Evolutionary conservation across 208 protist species (phyloP).

Genomic region (Crithidia mellificae): DNA sequence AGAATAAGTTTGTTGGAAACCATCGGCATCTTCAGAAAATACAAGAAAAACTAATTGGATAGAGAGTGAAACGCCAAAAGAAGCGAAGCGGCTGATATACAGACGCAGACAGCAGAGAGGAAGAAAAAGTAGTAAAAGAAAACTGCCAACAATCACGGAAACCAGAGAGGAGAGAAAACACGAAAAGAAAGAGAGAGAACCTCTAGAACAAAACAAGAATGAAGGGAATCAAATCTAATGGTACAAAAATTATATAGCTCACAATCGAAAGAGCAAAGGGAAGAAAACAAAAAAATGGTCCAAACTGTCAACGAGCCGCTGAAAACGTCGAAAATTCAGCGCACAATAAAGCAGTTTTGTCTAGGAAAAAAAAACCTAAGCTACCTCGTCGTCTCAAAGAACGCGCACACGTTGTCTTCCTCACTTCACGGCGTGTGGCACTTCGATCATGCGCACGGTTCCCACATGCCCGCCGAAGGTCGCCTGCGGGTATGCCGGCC

Average conservation of each 20-base stretch:
- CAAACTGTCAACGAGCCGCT: too few relatives aligned
- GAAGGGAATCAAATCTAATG: conserved; percentile 12
- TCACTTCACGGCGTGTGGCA: conserved; percentile 45
- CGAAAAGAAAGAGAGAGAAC: not conserved
- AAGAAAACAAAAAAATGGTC: not conserved
- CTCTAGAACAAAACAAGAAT: too few relatives aligned
- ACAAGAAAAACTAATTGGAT: too few relatives aligned
- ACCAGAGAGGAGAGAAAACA: conserved; percentile 9
- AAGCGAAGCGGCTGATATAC: not conserved
- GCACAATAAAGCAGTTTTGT: too few relatives aligned
- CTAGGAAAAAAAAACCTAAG: too few relatives aligned
- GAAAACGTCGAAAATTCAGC: too few relatives aligned
- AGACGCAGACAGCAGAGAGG: not conserved
- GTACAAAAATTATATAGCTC: not conserved
- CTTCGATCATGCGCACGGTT: conserved; percentile 59
- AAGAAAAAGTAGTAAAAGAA: conserved; percentile 14
- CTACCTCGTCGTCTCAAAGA: too few relatives aligned
- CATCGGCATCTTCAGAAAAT: too few relatives aligned
- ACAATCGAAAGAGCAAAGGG: not conserved
- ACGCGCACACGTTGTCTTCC: not conserved
- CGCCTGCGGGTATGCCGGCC: conserved; percentile 78
- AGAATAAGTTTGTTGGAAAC: too few relatives aligned
- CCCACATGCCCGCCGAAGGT: conserved; percentile 84
- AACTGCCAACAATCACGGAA: too few relatives aligned
- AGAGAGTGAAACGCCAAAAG: too few relatives aligned